Evolutionary conservation across 306 rosid species (phyloP).

Genomic region (Luffa acutangula): DNA sequence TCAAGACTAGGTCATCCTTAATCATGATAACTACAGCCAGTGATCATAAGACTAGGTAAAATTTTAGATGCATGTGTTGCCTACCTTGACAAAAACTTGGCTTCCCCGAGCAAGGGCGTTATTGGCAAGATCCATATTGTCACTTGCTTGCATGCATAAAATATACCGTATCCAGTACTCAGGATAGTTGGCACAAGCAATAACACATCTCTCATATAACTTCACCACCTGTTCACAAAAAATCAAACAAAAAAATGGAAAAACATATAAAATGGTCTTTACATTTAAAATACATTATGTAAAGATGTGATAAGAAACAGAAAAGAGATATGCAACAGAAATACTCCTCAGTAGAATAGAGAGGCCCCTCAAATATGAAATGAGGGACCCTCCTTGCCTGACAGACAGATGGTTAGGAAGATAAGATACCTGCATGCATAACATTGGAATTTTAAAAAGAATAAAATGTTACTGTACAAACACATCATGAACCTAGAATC

Average conservation of each 20-base stretch:
- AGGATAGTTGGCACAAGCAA: conserved; percentile 96
- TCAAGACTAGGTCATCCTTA: not conserved
- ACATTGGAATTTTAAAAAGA: conserved; percentile 87
- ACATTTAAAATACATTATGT: conserved; percentile 9
- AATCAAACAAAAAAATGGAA: conserved; percentile 8
- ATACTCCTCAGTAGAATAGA: conserved; percentile 92
- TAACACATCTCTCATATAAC: conserved; percentile 89
- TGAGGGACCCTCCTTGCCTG: conserved; percentile 99
- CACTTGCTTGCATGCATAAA: conserved; percentile 64
- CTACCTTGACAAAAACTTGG: conserved; percentile 95
- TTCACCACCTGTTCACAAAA: conserved; percentile 65
- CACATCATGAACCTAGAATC: conserved; percentile 85
- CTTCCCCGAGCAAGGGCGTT: conserved; percentile 93
- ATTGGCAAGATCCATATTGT: conserved; percentile 78
- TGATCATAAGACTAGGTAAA: not conserved
- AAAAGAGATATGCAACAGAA: conserved; percentile 64
- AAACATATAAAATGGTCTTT: not conserved
- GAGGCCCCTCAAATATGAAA: conserved; percentile 97
- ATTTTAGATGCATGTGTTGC: not conserved
- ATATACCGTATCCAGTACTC: conserved; percentile 93
- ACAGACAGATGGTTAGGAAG: conserved; percentile 87
- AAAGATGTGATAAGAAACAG: conserved; percentile 36
- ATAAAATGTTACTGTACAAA: conserved; percentile 48
- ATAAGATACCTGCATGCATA: conserved; percentile 99
- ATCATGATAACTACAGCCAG: not conserved